phyloP scores from a whole-genome alignment of 495 filamentous ascomycete genomes.

The Penicillium diatomitis region DNA sequence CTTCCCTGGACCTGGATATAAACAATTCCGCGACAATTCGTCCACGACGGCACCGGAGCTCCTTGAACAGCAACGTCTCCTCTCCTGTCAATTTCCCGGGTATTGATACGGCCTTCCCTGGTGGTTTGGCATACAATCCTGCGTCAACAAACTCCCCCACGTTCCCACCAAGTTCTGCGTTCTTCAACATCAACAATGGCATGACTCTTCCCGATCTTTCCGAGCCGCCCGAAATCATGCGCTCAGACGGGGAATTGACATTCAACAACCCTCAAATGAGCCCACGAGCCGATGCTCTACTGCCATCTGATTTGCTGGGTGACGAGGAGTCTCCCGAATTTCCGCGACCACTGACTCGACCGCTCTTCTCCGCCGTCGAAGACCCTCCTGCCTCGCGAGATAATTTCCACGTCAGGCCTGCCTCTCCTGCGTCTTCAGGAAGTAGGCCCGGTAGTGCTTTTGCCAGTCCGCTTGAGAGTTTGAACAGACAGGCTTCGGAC shows the following conservation, averaged over 20 bases:
- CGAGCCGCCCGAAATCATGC: conserved; percentile 32
- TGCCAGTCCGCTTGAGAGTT: conserved; percentile 57
- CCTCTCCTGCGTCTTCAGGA: conserved; percentile 62
- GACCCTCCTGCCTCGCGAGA: conserved; percentile 25
- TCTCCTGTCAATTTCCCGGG: conserved; percentile 35
- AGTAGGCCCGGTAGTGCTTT: conserved; percentile 54
- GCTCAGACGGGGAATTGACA: conserved; percentile 36
- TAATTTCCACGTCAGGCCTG: conserved; percentile 43
- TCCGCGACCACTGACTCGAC: conserved; percentile 31
- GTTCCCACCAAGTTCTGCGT: conserved; percentile 38
- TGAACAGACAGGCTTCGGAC: conserved; percentile 42
- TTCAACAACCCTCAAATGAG: conserved; percentile 65
- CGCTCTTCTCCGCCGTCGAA: conserved; percentile 31
- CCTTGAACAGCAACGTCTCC: conserved; percentile 40
- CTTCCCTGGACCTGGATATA: conserved; percentile 35
- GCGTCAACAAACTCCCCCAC: conserved; percentile 40
- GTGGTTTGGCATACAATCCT: conserved; percentile 33
- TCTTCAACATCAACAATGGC: conserved; percentile 55
- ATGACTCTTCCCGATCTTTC: conserved; percentile 34
- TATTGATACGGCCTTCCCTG: conserved; percentile 28
- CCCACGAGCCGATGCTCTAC: conserved; percentile 65
- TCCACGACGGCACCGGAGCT: conserved; percentile 40
- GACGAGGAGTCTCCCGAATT: conserved; percentile 60
- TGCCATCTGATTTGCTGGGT: conserved; percentile 72
- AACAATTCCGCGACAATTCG: conserved; percentile 34